Evolutionary conservation across 768 basidiomycete species (phyloP).

Genomic region (Lactarius hatsudake): DNA sequence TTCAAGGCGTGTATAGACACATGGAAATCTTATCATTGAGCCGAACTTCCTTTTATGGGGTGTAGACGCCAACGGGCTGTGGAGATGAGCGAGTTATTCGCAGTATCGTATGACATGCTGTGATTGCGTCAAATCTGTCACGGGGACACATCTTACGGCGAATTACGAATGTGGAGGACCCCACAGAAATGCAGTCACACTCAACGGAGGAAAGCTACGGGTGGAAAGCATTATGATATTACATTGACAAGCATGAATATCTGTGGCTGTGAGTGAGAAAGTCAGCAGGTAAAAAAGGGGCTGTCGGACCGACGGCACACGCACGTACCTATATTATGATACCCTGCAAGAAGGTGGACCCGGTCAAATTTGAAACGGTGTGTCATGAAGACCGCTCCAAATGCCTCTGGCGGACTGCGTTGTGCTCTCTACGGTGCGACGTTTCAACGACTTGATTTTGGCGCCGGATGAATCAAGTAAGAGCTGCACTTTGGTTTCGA

Average conservation of each 20-base stretch:
- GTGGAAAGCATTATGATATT: not conserved
- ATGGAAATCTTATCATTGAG: slow-evolving; percentile 22
- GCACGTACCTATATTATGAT: slow-evolving; percentile 16
- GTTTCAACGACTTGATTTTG: slow-evolving; percentile 79
- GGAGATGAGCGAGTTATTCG: not conserved
- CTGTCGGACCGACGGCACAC: too few relatives aligned
- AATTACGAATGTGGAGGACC: slow-evolving; percentile 7
- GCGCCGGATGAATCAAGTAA: slow-evolving; percentile 85
- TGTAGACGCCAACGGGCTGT: slow-evolving; percentile 10
- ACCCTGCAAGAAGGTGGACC: not conserved
- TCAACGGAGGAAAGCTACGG: not conserved
- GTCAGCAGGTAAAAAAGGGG: not conserved
- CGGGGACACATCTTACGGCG: slow-evolving; percentile 13
- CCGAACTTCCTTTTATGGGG: slow-evolving; percentile 18
- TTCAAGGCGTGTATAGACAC: slow-evolving; percentile 22
- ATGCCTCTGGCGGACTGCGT: slow-evolving; percentile 83
- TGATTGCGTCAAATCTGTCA: slow-evolving; percentile 25
- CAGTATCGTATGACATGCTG: slow-evolving; percentile 16
- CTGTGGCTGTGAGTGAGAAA: slow-evolving; percentile 7
- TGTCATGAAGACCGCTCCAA: slow-evolving; percentile 84
- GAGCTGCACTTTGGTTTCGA: slow-evolving; percentile 76
- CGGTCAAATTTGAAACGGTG: slow-evolving; percentile 53
- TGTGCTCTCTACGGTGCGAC: slow-evolving; percentile 67
- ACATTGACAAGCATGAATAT: not conserved
- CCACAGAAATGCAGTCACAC: not conserved